Evolutionary conservation across 371 early-diverging fungal genomes (phyloP).

Genomic region (Scutellospora calospora): DNA sequence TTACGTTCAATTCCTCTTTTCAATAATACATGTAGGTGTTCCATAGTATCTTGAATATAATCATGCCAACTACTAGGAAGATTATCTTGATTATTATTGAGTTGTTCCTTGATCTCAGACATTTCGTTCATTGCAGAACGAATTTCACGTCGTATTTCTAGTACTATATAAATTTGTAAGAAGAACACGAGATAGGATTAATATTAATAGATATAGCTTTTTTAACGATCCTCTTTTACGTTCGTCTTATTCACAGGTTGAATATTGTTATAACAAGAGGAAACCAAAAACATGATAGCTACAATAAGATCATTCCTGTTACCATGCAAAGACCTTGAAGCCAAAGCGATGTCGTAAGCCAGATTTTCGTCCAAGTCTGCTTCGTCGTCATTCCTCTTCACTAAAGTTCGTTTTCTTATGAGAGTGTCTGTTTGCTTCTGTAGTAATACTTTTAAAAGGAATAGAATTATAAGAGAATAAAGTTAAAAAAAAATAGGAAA

Average conservation of each 20-base stretch:
- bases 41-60: slow-evolving; percentile 38
- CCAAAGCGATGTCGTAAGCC: slow-evolving; percentile 16
- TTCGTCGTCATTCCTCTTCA: neutral
- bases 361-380: neutral
- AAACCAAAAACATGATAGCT: too few species aligned
- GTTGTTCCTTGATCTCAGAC: slow-evolving; percentile 23
- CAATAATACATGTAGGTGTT: slow-evolving; percentile 13
- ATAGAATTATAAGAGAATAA: neutral
- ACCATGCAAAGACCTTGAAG: slow-evolving; percentile 38
- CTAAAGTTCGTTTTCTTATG: slow-evolving; percentile 26
- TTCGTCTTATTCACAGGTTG: neutral
- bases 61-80: slow-evolving; percentile 30
- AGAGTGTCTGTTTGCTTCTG: slow-evolving; percentile 37
- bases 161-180: neutral
- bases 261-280: too few species aligned
- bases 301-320: neutral
- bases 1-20: slow-evolving; percentile 41
- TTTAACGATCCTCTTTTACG: neutral
- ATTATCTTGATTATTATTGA: slow-evolving; percentile 17
- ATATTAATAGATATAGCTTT: neutral
- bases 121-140: slow-evolving; percentile 17
- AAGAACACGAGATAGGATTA: neutral
- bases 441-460: slow-evolving; percentile 6
- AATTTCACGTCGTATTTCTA: slow-evolving; percentile 41
- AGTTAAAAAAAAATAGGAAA: neutral